phyloP scores from a whole-genome alignment of 2,329 filamentous ascomycete genomes.

The Talaromyces sp. region DNA sequence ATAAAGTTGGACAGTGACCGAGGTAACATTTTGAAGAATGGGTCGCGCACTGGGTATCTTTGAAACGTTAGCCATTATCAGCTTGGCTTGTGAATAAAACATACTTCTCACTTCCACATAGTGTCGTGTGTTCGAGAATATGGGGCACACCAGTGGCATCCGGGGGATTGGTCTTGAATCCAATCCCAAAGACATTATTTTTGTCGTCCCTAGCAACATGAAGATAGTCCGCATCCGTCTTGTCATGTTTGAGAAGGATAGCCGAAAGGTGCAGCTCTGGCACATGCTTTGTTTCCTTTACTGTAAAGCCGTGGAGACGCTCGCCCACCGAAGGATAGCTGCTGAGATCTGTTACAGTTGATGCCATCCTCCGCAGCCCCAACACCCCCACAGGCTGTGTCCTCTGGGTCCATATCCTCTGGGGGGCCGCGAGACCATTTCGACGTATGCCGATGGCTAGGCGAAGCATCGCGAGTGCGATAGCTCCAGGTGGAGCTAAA shows the following conservation, averaged over 20 bases:
- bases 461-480: constrained; percentile 29
- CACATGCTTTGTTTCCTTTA: constrained; percentile 84
- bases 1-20: constrained; percentile 99
- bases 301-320: constrained; percentile 87
- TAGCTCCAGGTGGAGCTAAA: constrained; percentile 15
- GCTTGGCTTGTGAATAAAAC: constrained; percentile 19
- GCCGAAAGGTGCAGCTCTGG: constrained; percentile 92
- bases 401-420: constrained; percentile 22
- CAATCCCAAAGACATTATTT: constrained; percentile 99
- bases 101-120: constrained; percentile 92
- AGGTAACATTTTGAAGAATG: constrained; percentile 99
- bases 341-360: constrained; percentile 71
- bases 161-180: constrained; percentile 97
- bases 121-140: constrained; percentile 94
- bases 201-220: constrained; percentile 92
- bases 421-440: constrained; percentile 25
- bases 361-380: constrained; percentile 28
- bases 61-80: not conserved
- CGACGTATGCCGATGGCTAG: constrained; percentile 29
- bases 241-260: constrained; percentile 85
- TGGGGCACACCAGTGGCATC: constrained; percentile 95
- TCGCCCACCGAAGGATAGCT: constrained; percentile 76
- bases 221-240: constrained; percentile 92
- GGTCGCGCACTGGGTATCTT: constrained; percentile 94
- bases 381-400: constrained; percentile 20